These are phyloP conservation scores for Penicillium sclerotiorum DNA, from an alignment of 2,329 filamentous ascomycete species.

Conservation along the genomic window DNA sequence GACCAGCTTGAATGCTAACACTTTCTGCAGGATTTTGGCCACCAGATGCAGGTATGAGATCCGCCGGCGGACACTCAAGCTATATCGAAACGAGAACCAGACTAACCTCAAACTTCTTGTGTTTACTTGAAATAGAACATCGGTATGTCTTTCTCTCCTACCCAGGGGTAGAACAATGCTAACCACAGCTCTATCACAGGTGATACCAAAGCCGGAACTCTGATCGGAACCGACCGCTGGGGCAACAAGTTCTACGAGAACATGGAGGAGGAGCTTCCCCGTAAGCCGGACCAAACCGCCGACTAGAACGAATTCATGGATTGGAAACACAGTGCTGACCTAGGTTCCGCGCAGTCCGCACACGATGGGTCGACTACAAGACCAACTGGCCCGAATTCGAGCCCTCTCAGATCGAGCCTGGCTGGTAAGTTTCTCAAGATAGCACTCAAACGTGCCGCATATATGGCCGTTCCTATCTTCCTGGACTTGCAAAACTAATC, in stretches of 20 bases:
- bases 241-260: slow-evolving; percentile 99
- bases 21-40: slow-evolving; percentile 73
- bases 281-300: too few species aligned
- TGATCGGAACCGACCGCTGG: slow-evolving; percentile 82
- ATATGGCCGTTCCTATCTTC: not conserved
- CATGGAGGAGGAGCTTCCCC: slow-evolving; percentile 80
- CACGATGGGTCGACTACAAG: slow-evolving; percentile 97
- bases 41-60: slow-evolving; percentile 82
- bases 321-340: slow-evolving; percentile 17
- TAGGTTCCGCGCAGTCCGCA: slow-evolving; percentile 67
- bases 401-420: slow-evolving; percentile 76
- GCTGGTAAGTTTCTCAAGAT: slow-evolving; percentile 65
- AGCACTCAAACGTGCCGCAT: too few species aligned
- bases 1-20: slow-evolving; percentile 40
- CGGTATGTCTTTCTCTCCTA: slow-evolving; percentile 34
- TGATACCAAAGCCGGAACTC: slow-evolving; percentile 91
- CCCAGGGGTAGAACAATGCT: slow-evolving; percentile 18
- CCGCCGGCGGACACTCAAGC: slow-evolving; percentile 17
- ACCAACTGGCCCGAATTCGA: slow-evolving; percentile 57
- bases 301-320: too few species aligned
- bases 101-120: slow-evolving; percentile 24
- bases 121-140: slow-evolving; percentile 43
- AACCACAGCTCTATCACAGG: slow-evolving; percentile 57
- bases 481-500: slow-evolving; percentile 8
- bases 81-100: slow-evolving; percentile 12